phyloP scores from a whole-genome alignment of 352 stramenopile species.

The Pseudoperonospora humuli region DNA sequence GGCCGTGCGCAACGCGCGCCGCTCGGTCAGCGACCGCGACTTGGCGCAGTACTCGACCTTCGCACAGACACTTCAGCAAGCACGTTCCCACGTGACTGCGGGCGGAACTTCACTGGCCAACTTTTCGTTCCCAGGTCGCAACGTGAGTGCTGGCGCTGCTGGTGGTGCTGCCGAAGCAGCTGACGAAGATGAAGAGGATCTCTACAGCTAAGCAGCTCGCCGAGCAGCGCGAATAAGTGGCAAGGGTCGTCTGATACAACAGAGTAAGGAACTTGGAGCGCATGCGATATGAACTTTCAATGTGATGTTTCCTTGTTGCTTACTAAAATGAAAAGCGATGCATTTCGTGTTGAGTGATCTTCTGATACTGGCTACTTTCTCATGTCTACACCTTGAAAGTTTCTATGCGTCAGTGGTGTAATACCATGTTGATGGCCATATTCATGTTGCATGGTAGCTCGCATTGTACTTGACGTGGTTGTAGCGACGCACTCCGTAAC shows the following conservation, averaged over 20 bases:
- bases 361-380: no score
- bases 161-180: constrained; percentile 53
- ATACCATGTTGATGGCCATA: no score
- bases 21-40: constrained; percentile 97
- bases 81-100: constrained; percentile 89
- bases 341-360: no score
- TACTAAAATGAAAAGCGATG: no score
- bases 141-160: constrained; percentile 32
- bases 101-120: constrained; percentile 90
- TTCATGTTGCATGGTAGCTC: no score
- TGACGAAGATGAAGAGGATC: constrained; percentile 96
- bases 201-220: constrained; percentile 89
- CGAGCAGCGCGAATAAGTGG: not conserved
- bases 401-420: no score
- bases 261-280: not conserved
- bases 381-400: no score
- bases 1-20: constrained; percentile 94
- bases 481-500: no score
- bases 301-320: no score
- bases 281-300: no score
- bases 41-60: constrained; percentile 89
- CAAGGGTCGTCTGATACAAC: not conserved
- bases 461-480: no score
- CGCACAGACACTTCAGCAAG: constrained; percentile 92
- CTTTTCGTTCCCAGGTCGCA: constrained; percentile 93